Evolutionary conservation across 306 rosid species (phyloP), one percentile per base, ranked within the genome.

Genomic region (Trifolium pratense): DNA sequence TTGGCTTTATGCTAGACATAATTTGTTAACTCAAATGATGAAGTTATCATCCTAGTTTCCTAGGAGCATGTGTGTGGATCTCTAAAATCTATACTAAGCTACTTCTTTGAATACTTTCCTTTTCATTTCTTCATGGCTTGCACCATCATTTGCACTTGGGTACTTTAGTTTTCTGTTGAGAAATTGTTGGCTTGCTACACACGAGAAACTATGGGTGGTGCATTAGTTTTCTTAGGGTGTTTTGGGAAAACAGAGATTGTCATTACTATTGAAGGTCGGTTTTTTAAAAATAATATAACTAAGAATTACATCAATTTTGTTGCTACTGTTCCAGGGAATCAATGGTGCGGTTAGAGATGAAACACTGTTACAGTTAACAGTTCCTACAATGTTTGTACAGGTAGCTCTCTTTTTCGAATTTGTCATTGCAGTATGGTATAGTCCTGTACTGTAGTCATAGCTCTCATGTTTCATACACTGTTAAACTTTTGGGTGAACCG

Each of bases 361-460:
- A 78, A 83, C 82, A 20, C 81, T 93, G 29, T 77, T 91, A 77
- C 82, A 81, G 78, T 87, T 91, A 59, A 74, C 81, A 11, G 79
- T 85, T 81, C 97, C 98, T 46, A 82, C 86, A 79, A 89, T 93
- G 86, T 91, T 93, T 81, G 96, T 93, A 12, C 96, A 89, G 96
- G 98, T 93, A 78, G 20, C 63, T 56, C 45, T 56, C 60, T 45
- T 57, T 66, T 58, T 74, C 57, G 49, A 55, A 12, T 65, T 20
- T 53, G 52, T 42, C 56, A 31, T 60, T 49, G 21, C 65, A 37
- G 43, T 65, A 8, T 46, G 20, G 23, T 48, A 39, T 51, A 42
- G 56, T 43, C 25, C n/a, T 25, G 13, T 25, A n/a, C n/a, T 25
- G 13, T 25, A n/a, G 17, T 67, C 71, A 62, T 37, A 32, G 43